phyloP scores from a whole-genome alignment of 805 yeast species.

The Monosporozyma aerobia region DNA sequence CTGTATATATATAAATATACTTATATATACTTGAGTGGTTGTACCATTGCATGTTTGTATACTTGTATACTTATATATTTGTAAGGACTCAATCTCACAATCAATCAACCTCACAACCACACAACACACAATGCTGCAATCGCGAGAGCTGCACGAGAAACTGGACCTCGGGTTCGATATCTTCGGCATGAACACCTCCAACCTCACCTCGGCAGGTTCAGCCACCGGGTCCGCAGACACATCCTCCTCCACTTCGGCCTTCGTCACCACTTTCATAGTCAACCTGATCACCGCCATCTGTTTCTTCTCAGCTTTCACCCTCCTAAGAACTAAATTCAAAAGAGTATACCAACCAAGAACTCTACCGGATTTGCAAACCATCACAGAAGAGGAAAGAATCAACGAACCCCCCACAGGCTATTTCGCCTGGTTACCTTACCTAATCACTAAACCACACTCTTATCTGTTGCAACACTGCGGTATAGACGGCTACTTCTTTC shows the following conservation, averaged over 20 bases:
- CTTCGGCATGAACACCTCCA: background rate
- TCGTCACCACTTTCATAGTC: conserved; percentile 61
- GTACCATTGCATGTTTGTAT: no score
- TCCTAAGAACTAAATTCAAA: conserved; percentile 53
- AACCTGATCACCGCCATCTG: conserved; percentile 51
- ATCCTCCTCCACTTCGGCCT: conserved; percentile 62
- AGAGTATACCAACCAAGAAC: conserved; percentile 80
- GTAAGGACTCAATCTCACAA: no score
- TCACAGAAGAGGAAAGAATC: conserved; percentile 44
- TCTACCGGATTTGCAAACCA: conserved; percentile 29
- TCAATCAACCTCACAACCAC: no score
- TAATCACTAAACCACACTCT: conserved; percentile 48
- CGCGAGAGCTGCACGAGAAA: background rate
- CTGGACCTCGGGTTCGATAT: background rate
- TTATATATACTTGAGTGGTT: no score
- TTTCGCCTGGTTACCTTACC: conserved; percentile 45
- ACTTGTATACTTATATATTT: no score
- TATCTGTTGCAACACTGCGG: conserved; percentile 63
- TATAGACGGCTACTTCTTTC: conserved; percentile 66
- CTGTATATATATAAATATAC: no score
- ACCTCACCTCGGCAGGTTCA: background rate
- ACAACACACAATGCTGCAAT: background rate
- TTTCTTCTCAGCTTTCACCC: conserved; percentile 52
- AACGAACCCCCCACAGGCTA: conserved; percentile 58
- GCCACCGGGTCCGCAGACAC: conserved; percentile 13